Conservation (phyloP, 495 filamentous ascomycete genomes). For the Penicillium ochrochloron region DNA sequence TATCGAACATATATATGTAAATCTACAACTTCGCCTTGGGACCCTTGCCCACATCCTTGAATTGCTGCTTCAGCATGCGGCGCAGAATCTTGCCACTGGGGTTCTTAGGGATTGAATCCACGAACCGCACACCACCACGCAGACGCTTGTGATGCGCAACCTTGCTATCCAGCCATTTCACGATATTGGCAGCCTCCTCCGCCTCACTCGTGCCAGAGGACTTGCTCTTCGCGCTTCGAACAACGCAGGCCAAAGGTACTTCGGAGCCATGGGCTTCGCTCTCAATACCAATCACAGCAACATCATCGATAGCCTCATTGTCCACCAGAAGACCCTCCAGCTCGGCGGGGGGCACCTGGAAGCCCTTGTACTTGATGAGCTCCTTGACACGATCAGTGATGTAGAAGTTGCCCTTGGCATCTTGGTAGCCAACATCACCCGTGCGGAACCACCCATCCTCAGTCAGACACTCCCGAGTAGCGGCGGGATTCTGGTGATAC, state of each 20-base stretch:
- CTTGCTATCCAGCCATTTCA: conserved; percentile 63
- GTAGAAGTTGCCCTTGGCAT: conserved; percentile 64
- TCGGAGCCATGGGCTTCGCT: conserved; percentile 73
- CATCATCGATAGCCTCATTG: conserved; percentile 77
- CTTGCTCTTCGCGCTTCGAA: conserved; percentile 57
- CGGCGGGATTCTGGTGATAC: conserved; percentile 73
- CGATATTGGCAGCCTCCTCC: conserved; percentile 64
- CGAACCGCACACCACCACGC: conserved; percentile 80
- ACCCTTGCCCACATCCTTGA: conserved; percentile 48
- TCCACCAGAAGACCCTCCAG: conserved; percentile 77
- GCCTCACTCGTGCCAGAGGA: conserved; percentile 54
- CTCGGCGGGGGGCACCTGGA: conserved; percentile 88
- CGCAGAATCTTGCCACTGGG: conserved; percentile 87
- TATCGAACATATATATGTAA: conserved; percentile 4
- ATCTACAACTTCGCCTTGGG: conserved; percentile 50
- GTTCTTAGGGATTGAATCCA: conserved; percentile 85
- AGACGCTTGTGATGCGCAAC: conserved; percentile 77
- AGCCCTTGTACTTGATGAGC: conserved; percentile 87
- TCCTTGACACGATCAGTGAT: conserved; percentile 91
- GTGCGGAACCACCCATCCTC: conserved; percentile 66
- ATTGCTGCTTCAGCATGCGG: conserved; percentile 63
- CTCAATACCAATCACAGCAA: conserved; percentile 83
- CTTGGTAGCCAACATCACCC: conserved; percentile 67
- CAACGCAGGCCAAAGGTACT: conserved; percentile 82
- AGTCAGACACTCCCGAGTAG: conserved; percentile 67